phyloP scores from a whole-genome alignment of 768 basidiomycete genomes.

The Tulasnella sp. region DNA sequence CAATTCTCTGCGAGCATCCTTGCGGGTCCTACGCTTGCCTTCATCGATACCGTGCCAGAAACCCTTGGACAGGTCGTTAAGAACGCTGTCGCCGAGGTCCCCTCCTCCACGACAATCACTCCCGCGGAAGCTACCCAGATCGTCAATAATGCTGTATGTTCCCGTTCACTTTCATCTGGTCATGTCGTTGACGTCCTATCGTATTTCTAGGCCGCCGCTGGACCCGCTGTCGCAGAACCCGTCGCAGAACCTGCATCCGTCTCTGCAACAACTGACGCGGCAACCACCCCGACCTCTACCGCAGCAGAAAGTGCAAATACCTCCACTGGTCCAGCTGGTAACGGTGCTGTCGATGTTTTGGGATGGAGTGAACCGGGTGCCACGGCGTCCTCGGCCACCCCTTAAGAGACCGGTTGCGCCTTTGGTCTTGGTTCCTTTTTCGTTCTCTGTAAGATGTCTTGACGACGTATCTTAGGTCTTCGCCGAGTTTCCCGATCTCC shows the following conservation, averaged over 20 bases:
- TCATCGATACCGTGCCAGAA: constrained; percentile 39
- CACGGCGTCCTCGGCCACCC: no score
- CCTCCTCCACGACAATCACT: constrained; percentile 17
- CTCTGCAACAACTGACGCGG: not conserved
- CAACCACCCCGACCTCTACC: not conserved
- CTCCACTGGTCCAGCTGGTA: no score
- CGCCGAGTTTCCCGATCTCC: no score
- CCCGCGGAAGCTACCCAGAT: constrained; percentile 18
- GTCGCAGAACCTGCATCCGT: not conserved
- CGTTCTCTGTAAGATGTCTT: no score
- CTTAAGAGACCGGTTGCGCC: no score
- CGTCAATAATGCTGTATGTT: constrained; percentile 20
- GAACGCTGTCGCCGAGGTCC: constrained; percentile 16
- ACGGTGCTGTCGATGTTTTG: not conserved
- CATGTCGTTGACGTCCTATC: no score
- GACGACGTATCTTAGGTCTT: no score
- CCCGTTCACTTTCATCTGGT: no score
- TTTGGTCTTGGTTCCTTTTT: no score
- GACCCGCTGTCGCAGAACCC: not conserved
- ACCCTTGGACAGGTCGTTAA: constrained; percentile 8
- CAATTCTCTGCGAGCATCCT: constrained; percentile 41
- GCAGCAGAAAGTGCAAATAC: not conserved
- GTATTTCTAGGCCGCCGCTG: not conserved
- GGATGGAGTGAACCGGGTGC: not conserved
- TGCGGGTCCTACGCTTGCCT: constrained; percentile 58